Conservation (phyloP, 495 filamentous ascomycete genomes). For the Glarea lozoyensis region DNA sequence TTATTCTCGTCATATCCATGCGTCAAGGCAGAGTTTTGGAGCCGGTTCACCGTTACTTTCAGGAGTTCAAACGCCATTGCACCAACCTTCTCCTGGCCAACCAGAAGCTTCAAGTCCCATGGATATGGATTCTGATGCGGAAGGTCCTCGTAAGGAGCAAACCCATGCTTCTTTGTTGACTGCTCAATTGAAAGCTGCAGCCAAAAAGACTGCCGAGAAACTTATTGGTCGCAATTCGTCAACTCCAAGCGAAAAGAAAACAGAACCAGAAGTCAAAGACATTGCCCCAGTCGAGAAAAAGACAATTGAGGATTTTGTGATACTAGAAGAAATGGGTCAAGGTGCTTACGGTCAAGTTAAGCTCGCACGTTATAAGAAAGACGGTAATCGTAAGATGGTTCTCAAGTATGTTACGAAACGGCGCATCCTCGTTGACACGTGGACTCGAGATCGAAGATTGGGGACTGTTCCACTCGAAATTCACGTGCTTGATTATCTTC, state of each 20-base stretch:
- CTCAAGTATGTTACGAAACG: constrained; percentile 97
- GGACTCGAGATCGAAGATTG: constrained; percentile 87
- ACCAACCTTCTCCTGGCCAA: constrained; percentile 73
- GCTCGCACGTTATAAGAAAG: constrained; percentile 79
- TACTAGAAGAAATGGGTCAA: constrained; percentile 97
- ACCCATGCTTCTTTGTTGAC: constrained; percentile 54
- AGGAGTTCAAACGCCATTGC: constrained; percentile 55
- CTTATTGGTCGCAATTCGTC: constrained; percentile 30
- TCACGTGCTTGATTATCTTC: constrained; percentile 90
- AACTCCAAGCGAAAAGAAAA: constrained; percentile 26
- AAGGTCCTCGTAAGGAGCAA: constrained; percentile 14
- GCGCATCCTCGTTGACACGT: constrained; percentile 95
- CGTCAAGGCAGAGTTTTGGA: constrained; percentile 46
- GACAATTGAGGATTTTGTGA: constrained; percentile 79
- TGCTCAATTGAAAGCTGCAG: constrained; percentile 66
- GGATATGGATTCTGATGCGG: constrained; percentile 41
- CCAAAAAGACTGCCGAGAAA: constrained; percentile 37
- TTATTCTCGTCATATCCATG: constrained; percentile 87
- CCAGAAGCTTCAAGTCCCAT: constrained; percentile 35
- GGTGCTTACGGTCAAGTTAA: constrained; percentile 98
- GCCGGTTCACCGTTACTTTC: constrained; percentile 49
- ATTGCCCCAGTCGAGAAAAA: constrained; percentile 45
- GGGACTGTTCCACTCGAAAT: constrained; percentile 98
- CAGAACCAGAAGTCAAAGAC: constrained; percentile 7
- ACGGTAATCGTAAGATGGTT: constrained; percentile 70